Base-by-base conservation (phyloP, 805 yeast species). In the Hanseniaspora clermontiae region DNA sequence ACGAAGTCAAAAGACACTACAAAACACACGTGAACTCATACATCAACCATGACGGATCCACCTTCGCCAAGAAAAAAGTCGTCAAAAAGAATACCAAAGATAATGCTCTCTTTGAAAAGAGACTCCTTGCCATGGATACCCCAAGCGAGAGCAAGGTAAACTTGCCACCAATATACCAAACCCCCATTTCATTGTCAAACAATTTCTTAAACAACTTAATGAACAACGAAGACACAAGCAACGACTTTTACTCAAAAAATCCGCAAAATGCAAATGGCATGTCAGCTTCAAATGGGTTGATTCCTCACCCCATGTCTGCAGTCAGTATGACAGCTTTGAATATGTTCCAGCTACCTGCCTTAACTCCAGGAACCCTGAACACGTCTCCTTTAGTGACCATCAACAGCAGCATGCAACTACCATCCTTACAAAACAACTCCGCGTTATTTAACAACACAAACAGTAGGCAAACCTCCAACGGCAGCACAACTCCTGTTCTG, bases 1-100 rank as follows among this genome's bases (percentile, higher is more conserved):
- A 89, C 70, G 96, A 88, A 70, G 75, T 88, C 57, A 88, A 95
- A 14, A 75, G 96, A 61, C 96, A 88, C 70, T 74, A 84, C 51
- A 73, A 95, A 60, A 89, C 85, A 54, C 96, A 88, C 70, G 75
- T 79, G 20, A 81, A 46, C 27, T 46, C 49, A 11, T 46, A 46
- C 15, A 31, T 31, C n/a, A 31, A 46, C 38, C 9, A 31, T 17
- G 27, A 31, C 3, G 45, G 45, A 2, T 42, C 45, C 17, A 4
- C 34, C 2, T 43, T 43, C 6, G 10, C 29, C 27, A 34, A 43
- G 15, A 51, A 37, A 20, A 45, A 29, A 19, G n/a, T 31, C 8
- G 11, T 17, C 4, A 38, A 52, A 17, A 34, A 45, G 24, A 38
- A 38, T 9, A 46, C 20, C 49, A 29, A 40, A 12, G 11, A 17